Evolutionary conservation across 768 basidiomycete genomes (phyloP).

Genomic region (Hygrocybe coccinea): DNA sequence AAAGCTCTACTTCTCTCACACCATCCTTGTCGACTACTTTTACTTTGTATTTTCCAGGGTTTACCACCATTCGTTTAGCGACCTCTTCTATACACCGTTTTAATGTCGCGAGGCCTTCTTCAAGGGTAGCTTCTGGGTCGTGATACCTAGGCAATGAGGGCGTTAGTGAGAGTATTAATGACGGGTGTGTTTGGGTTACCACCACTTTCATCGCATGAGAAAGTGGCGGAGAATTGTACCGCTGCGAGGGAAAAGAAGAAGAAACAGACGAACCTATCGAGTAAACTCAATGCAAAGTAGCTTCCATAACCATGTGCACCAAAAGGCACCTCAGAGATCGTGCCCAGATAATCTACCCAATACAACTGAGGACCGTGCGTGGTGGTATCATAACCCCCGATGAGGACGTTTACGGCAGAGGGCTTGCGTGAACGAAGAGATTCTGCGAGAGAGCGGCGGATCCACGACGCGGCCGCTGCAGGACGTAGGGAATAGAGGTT

Average conservation of each 20-base stretch:
- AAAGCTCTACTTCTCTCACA: conserved; percentile 73
- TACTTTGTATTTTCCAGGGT: conserved; percentile 78
- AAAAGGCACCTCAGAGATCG: conserved; percentile 82
- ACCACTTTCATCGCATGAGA: background rate
- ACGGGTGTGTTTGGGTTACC: too few relatives aligned
- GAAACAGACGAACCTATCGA: conserved; percentile 66
- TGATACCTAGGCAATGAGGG: conserved; percentile 66
- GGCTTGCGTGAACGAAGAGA: conserved; percentile 84
- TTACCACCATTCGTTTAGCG: conserved; percentile 73
- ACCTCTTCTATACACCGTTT: conserved; percentile 88
- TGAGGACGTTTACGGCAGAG: conserved; percentile 86
- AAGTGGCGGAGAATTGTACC: too few relatives aligned
- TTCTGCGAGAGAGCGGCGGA: conserved; percentile 83
- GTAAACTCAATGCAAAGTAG: conserved; percentile 86
- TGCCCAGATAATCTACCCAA: conserved; percentile 97
- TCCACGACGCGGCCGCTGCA: conserved; percentile 90
- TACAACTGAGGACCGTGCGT: conserved; percentile 71
- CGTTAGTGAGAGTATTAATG: too few relatives aligned
- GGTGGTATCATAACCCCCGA: conserved; percentile 88
- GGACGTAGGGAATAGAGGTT: conserved; percentile 88
- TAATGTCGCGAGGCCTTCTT: conserved; percentile 81
- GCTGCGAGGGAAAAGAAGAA: background rate
- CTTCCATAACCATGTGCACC: conserved; percentile 94
- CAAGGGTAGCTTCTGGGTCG: conserved; percentile 76
- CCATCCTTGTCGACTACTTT: conserved; percentile 93